Evolutionary conservation across 306 rosid species (phyloP).

Genomic region (Carpinus viminea): DNA sequence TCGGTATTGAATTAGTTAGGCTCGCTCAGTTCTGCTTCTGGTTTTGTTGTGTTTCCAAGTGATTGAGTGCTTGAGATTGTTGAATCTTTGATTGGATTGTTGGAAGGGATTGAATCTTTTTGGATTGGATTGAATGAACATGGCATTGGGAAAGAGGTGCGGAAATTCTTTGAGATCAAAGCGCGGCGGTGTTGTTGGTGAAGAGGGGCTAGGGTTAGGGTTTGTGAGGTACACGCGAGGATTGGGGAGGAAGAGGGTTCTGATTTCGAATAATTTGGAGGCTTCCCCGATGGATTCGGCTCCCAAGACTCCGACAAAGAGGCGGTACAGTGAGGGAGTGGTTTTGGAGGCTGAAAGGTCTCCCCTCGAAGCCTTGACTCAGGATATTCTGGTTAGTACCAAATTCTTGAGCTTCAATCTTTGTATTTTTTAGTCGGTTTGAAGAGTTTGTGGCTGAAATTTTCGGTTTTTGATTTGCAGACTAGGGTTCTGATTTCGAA

Average conservation of each 20-base stretch:
- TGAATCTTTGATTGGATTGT: not conserved
- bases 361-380: conserved; percentile 62
- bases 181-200: conserved; percentile 19
- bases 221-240: conserved; percentile 42
- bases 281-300: conserved; percentile 17
- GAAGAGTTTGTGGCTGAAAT: not conserved
- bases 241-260: conserved; percentile 63
- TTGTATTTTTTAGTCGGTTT: not conserved
- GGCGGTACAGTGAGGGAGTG: conserved; percentile 34
- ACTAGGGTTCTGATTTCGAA: conserved; percentile 39
- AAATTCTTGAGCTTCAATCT: not conserved
- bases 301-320: conserved; percentile 50
- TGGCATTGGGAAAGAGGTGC: conserved; percentile 53
- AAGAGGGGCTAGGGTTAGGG: conserved; percentile 41
- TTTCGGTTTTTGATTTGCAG: conserved; percentile 32
- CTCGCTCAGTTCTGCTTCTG: too few species aligned
- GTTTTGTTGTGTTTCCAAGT: too few species aligned
- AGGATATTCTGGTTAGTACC: conserved; percentile 65
- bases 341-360: conserved; percentile 24
- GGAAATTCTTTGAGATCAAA: conserved; percentile 27
- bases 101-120: not conserved
- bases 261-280: conserved; percentile 32
- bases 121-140: conserved; percentile 7
- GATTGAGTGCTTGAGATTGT: not conserved
- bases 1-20: too few species aligned